Base-by-base conservation (phyloP, 768 basidiomycete species). In the Pulveroboletus sp. region DNA sequence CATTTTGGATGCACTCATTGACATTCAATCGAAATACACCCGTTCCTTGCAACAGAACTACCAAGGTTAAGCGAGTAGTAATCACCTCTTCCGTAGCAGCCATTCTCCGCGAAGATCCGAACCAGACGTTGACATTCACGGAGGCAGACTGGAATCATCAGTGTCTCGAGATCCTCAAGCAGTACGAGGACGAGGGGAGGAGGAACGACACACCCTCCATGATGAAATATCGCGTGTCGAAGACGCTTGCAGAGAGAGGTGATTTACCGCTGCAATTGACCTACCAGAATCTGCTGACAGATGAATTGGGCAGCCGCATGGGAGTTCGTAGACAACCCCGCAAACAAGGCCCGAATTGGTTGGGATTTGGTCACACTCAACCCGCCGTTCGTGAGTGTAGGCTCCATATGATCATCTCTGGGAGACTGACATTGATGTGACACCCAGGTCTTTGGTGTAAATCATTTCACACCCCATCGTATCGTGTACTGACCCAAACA, bases 211-310 rank as follows among this genome's bases (percentile, higher is more conserved):
- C 78, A 0, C 48, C 62, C 0, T 45, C 32, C 19, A 35, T 55
- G 27, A 38, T 20, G 17, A 80, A 76, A 56, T 89, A 89, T 62
- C 59, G 72, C 22, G 80, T 82, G 4, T 80, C 78, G 13, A 89
- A 89, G 70, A 75, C 73, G 3, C 69, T 86, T 3, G 82, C 85
- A 0, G 88, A 90, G 65, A 72, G 71, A 68, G 74, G 81, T 77
- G n/a, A 7, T 54, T 50, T 5, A 6, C 6, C 19, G 0, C 45
- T 39, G 22, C 6, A 22, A n/a, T 0, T 31, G 29, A 31, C n/a
- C 1, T 8, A 17, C 13, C 9, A 36, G 16, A 31, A 4, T 40
- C 24, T 3, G 13, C 16, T 16, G 39, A 1, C 34, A 36, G 20
- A 59, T 5, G 7, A 29, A 34, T 17, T 5, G 20, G 22, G 13